Evolutionary conservation across 371 early-diverging fungal species (phyloP), one percentile per base, ranked within the genome.

Genomic region (Mucor circinelloides): DNA sequence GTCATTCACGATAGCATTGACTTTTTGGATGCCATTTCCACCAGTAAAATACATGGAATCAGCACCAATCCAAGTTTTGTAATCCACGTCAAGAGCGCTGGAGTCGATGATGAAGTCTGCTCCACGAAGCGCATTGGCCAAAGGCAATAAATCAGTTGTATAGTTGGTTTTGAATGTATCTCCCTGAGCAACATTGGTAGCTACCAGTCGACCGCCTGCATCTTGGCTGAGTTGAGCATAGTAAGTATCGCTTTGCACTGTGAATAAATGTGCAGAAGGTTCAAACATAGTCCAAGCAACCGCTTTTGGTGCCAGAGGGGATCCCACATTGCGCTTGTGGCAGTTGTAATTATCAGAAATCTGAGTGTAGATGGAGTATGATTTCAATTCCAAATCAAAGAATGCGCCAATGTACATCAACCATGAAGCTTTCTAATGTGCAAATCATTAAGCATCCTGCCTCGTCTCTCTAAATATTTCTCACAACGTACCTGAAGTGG

Each of bases 401-500:
- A 75, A 75, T 12, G 58, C 65, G 34, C 58, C 69, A 15, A 75
- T 8, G 25, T 75, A 75, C 42, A 72, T 2, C n/a, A 75, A 34
- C 75, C 72, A 72, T 27, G 61, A 42, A 12, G 72, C 72, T 68
- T 72, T 68, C 72, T 75, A 66, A 3, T 28, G 36, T 48, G 27
- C 1, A 52, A 23, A 25, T 25, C 7, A 5, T 52, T 52, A 7
- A 44, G 44, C 6, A 19, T 4, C 17, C 4, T 44, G 17, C 17
- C 2, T 12, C 25, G 3, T 2, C 12, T 25, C 12, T 23, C 10
- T 50, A 2, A 1, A 23, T 15, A 40, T 23, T 23, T 25, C 50
- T 50, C 2, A 1, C 1, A 12, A 25, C 25, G 42, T 68, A 72
- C 72, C 64, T 72, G 62, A 32, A 72, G 62, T 15, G 73, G 73